Base-by-base conservation (phyloP, 371 early-diverging fungal genomes). In the Fennellomyces sp. region DNA sequence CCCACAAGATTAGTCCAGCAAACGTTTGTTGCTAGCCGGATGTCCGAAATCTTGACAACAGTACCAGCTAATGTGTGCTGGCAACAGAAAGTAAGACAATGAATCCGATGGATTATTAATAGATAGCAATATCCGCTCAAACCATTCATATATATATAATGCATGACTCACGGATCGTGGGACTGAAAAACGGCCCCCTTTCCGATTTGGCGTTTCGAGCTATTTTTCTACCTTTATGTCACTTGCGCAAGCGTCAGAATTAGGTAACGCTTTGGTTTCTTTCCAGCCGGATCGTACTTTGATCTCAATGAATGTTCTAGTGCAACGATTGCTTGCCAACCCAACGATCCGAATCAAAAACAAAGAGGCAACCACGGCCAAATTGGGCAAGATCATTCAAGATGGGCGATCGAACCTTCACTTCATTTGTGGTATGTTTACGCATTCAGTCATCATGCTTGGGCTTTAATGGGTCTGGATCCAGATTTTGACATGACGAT, bases 401-500 rank as follows among this genome's bases (percentile, higher is more conserved):
- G 85, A 78, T 61, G 88, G 88, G 0, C 52, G 59, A 23, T 23
- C 57, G 2, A 69, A 79, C 41, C 63, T 86, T 21, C 89, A 88
- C 64, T 69, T 88, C 35, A 85, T 88, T 17, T 71, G 81, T 59
- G 88, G 86, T 84, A 75, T 55, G 59, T 58, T 7, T 36, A 13
- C 27, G 77, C 91, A 92, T 68, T 92, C 89, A 63, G 92, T 91
- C 62, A 87, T 87, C 86, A 92, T 91, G 36, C 80, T 92, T 68
- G 87, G 89, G 28, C 72, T 73, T 65, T 83, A 82, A 58, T 87
- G 83, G 84, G 71, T 78, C 10, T 61, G 75, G 15, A 33, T 36
- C 7, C 27, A 78, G 92, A 92, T 68, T 92, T 90, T 64, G 92
- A 92, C 62, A 87, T 87, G 86, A 92, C 92, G 36, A 80, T 92